Conservation (phyloP, 768 basidiomycete species). For the Candolleomyces aberdarensis region DNA sequence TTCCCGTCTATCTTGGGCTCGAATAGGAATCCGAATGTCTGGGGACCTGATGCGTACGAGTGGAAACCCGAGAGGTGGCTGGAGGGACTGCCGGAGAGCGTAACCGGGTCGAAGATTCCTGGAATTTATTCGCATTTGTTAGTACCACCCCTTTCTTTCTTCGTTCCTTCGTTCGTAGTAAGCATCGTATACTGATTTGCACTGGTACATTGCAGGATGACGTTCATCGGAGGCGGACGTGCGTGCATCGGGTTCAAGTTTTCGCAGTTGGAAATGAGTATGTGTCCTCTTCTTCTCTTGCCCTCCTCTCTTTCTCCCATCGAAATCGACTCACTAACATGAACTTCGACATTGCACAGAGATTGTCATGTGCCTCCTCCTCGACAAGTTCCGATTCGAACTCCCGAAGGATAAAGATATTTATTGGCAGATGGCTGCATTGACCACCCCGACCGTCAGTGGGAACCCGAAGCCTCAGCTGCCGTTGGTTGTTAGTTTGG, state of each 20-base stretch:
- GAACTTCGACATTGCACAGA: slow-evolving; percentile 14
- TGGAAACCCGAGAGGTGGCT: slow-evolving; percentile 42
- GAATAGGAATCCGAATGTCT: slow-evolving; percentile 30
- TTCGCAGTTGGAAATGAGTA: slow-evolving; percentile 47
- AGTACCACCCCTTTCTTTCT: background rate
- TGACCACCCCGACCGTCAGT: no score
- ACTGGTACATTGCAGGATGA: slow-evolving; percentile 29
- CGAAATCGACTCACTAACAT: background rate
- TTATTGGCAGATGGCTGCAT: slow-evolving; percentile 24
- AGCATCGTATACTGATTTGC: background rate
- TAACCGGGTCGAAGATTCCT: slow-evolving; percentile 17
- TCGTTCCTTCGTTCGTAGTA: background rate
- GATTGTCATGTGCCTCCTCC: slow-evolving; percentile 22
- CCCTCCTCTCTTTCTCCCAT: background rate
- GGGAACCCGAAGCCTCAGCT: no score
- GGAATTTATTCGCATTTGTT: slow-evolving; percentile 16
- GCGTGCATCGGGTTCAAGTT: slow-evolving; percentile 51
- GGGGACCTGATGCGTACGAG: slow-evolving; percentile 34
- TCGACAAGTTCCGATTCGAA: slow-evolving; percentile 25
- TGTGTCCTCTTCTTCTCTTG: slow-evolving; percentile 10
- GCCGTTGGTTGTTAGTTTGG: no score
- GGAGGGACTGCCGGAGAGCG: slow-evolving; percentile 28
- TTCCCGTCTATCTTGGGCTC: slow-evolving; percentile 21
- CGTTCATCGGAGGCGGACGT: slow-evolving; percentile 40
- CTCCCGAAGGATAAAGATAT: slow-evolving; percentile 19